Conservation (phyloP, 495 filamentous ascomycete genomes). For the Penicillium psychrofluorescens region DNA sequence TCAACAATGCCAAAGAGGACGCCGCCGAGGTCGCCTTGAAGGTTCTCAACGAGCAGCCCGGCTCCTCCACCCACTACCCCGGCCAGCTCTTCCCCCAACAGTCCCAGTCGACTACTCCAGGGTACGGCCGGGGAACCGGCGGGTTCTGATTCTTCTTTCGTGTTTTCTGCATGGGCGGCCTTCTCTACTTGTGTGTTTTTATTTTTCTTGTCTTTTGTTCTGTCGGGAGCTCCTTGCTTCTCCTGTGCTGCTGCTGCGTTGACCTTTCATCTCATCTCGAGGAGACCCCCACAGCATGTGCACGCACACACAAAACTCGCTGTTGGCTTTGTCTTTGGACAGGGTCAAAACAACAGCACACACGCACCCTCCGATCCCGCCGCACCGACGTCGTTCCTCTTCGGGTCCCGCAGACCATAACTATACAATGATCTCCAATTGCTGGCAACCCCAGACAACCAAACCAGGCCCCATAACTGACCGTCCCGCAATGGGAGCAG, state of each 20-base stretch:
- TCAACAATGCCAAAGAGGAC: constrained; percentile 86
- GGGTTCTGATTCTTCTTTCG: constrained; percentile 15
- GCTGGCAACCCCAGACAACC: background rate
- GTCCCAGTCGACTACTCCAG: background rate
- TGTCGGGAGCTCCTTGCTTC: constrained; percentile 5
- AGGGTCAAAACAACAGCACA: background rate
- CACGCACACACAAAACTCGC: constrained; percentile 2
- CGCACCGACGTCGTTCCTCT: background rate
- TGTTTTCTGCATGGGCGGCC: constrained; percentile 18
- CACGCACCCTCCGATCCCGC: background rate
- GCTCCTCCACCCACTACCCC: constrained; percentile 15
- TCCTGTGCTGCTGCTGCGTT: constrained; percentile 4
- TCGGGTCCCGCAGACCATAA: background rate
- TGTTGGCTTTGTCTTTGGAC: background rate
- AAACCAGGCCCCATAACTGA: no score
- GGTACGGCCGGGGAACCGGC: constrained; percentile 11
- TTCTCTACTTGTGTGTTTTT: constrained; percentile 14
- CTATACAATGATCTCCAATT: background rate
- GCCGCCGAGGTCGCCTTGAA: constrained; percentile 71
- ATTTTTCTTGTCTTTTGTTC: constrained; percentile 6
- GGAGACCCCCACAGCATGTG: constrained; percentile 1
- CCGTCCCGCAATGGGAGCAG: no score
- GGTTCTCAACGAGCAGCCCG: constrained; percentile 18
- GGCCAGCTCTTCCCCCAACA: constrained; percentile 21
- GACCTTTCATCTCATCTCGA: no score